Conservation (phyloP, 2,329 filamentous ascomycete genomes). For the Helminthosporium solani region DNA sequence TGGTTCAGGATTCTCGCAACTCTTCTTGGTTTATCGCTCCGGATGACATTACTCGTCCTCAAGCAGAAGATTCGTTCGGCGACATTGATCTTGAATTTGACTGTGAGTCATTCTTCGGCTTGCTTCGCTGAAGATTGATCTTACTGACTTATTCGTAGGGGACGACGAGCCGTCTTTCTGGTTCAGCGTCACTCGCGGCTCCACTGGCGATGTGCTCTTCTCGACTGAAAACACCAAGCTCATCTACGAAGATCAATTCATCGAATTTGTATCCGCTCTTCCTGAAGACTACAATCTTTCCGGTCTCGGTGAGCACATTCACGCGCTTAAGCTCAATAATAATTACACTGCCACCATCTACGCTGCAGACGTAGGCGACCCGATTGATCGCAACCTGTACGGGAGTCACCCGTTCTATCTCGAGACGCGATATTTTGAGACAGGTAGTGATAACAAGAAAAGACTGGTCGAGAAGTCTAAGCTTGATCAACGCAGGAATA, state of each 20-base stretch:
- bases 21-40: constrained; percentile 67
- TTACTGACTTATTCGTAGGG: constrained; percentile 39
- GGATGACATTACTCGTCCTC: constrained; percentile 60
- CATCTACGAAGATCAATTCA: constrained; percentile 75
- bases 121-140: neutral
- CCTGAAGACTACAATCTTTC: constrained; percentile 75
- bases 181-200: constrained; percentile 58
- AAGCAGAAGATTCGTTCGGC: constrained; percentile 42
- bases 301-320: constrained; percentile 72
- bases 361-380: constrained; percentile 67
- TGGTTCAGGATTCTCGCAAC: constrained; percentile 54
- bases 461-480: constrained; percentile 57
- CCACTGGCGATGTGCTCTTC: constrained; percentile 66
- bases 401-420: constrained; percentile 77
- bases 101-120: constrained; percentile 16
- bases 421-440: constrained; percentile 73
- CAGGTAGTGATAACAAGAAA: constrained; percentile 46
- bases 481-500: constrained; percentile 33
- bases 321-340: constrained; percentile 68
- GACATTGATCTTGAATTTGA: constrained; percentile 52
- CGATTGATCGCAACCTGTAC: constrained; percentile 68
- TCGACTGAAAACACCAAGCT: constrained; percentile 63
- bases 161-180: constrained; percentile 59
- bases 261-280: constrained; percentile 67
- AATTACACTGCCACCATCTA: constrained; percentile 70